Percentiles rank a stretch among this genome's conserved stretches.
Conservation (phyloP, 495 filamentous ascomycete genomes). For the Xylaria curta region DNA sequence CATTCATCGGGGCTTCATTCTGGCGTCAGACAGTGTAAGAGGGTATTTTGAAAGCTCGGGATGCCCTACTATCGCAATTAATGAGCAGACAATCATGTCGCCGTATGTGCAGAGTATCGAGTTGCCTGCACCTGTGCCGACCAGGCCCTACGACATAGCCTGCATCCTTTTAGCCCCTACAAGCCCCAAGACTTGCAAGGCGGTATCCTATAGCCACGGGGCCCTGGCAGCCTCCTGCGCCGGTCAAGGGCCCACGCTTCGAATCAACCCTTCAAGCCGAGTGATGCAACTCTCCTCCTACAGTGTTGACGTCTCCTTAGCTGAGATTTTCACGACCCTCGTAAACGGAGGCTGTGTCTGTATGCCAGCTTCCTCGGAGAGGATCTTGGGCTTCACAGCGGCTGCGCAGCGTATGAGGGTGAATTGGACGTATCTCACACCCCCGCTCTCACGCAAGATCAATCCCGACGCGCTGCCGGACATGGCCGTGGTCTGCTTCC, state of each 20-base stretch:
- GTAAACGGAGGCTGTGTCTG: constrained; percentile 60
- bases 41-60: constrained; percentile 40
- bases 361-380: constrained; percentile 52
- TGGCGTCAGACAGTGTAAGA: constrained; percentile 44
- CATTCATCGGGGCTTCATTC: constrained; percentile 46
- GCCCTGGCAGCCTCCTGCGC: constrained; percentile 51
- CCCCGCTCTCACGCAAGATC: constrained; percentile 51
- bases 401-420: constrained; percentile 54
- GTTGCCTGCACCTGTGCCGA: constrained; percentile 28
- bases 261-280: constrained; percentile 56
- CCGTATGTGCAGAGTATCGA: constrained; percentile 45
- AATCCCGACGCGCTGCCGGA: constrained; percentile 45
- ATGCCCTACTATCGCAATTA: constrained; percentile 45
- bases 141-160: constrained; percentile 46
- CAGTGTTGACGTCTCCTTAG: constrained; percentile 70
- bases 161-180: constrained; percentile 50
- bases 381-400: constrained; percentile 43
- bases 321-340: constrained; percentile 71
- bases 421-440: constrained; percentile 58
- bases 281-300: constrained; percentile 73
- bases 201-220: constrained; percentile 53
- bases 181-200: constrained; percentile 42
- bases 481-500: constrained; percentile 53
- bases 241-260: constrained; percentile 56
- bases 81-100: constrained; percentile 39